Base-by-base conservation (phyloP, 768 basidiomycete species). In the Phaeotremella fagi region DNA sequence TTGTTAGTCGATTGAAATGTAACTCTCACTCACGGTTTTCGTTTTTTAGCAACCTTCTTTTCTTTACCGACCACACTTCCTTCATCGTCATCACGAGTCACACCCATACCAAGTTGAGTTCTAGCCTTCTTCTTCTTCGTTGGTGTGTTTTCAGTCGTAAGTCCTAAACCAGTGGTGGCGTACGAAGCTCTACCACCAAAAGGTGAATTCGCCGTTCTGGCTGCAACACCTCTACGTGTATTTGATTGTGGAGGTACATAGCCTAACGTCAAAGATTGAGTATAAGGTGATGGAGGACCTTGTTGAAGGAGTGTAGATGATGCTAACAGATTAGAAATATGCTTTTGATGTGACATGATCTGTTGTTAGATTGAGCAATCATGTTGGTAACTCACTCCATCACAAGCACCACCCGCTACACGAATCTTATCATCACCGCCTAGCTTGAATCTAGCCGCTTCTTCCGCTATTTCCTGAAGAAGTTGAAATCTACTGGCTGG, bases 381-480 rank as follows among this genome's bases (percentile, higher is more conserved):
- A 22, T 22, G 20, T n/a, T 14, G n/a, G 7, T 76, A 75, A 66
- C 84, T 82, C 75, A 97, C 83, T 64, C 83, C 86, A 77, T 97
- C 91, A 31, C 88, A 88, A 24, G 90, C 90, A 59, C 84, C 85
- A 62, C 85, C 89, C 18, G 90, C 90, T 55, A 94, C 89, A 67
- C 90, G 83, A 75, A 97, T 94, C 80, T 97, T 97, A 82, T 98
- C 95, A 75, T 97, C 94, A 49, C 88, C 88, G 24, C 94, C 92
- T 56, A 90, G 82, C 75, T 91, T 90, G 76, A 95, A 86, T 41
- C 88, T 81, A 43, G 81, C 79, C 0, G 91, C 91, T 75, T 97
- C 94, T 50, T 98, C 92, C 5, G 91, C 90, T 68, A 98, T 90
- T 71, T 95, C 89, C 43, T 84, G 81, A 62, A 99, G 83, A 27